Conservation (phyloP, 352 stramenopile species). For the Stephanocyclus meneghinianus region DNA sequence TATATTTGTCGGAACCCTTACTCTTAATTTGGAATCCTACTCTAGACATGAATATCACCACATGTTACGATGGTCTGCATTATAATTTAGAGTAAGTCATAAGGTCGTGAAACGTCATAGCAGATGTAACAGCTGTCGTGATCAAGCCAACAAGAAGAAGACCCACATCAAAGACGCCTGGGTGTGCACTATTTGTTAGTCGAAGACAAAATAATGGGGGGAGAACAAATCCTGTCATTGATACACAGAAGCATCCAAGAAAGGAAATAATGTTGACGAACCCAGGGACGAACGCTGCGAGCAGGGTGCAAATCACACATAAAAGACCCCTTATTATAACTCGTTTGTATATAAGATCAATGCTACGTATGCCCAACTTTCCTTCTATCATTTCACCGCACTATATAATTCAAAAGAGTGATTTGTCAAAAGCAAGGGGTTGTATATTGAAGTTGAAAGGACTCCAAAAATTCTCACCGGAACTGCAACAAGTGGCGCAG, state of each 20-base stretch:
- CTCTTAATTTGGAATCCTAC: too few relatives aligned
- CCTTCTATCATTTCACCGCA: slow-evolving; percentile 74
- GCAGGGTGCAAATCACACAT: slow-evolving; percentile 36
- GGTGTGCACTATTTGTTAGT: slow-evolving; percentile 11
- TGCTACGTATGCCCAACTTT: slow-evolving; percentile 43
- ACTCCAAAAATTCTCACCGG: slow-evolving; percentile 24
- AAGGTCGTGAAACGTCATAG: slow-evolving; percentile 12
- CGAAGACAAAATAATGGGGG: slow-evolving; percentile 56
- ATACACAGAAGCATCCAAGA: slow-evolving; percentile 72
- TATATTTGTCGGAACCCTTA: too few relatives aligned
- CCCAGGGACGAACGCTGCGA: slow-evolving; percentile 55
- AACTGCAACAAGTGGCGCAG: slow-evolving; percentile 68
- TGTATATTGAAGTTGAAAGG: not conserved
- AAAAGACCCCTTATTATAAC: slow-evolving; percentile 28
- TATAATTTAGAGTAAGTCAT: not conserved
- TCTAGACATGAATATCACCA: too few relatives aligned
- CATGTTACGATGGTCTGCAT: too few relatives aligned
- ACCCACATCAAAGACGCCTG: slow-evolving; percentile 12
- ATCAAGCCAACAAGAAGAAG: slow-evolving; percentile 27
- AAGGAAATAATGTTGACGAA: slow-evolving; percentile 75
- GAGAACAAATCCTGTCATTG: slow-evolving; percentile 66
- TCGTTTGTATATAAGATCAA: slow-evolving; percentile 10
- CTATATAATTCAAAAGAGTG: not conserved
- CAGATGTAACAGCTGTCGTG: slow-evolving; percentile 34
- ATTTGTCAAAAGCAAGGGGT: not conserved